These are phyloP conservation scores for Drosera capensis DNA, from an alignment of 148 eudicot species.

Conservation along the genomic window DNA sequence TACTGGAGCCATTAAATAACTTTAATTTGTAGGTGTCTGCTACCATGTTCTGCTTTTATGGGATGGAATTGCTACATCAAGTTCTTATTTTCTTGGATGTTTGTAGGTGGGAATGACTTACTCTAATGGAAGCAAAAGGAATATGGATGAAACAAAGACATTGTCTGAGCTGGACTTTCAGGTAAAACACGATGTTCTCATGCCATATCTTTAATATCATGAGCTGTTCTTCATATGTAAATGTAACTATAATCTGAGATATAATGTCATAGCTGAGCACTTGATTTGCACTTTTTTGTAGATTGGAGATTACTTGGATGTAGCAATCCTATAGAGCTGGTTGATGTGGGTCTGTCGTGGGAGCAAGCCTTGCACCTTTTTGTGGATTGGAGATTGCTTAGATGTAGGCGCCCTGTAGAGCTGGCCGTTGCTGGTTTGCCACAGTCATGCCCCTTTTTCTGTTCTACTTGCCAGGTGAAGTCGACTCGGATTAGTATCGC, in stretches of 20 bases:
- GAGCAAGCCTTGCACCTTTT: not conserved
- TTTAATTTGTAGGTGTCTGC: not conserved
- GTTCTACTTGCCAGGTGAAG: not conserved
- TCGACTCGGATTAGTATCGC: not conserved
- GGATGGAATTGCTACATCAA: not conserved
- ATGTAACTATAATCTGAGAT: not conserved
- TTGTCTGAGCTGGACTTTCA: conserved; percentile 26
- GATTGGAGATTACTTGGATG: conserved; percentile 43
- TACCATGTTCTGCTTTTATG: not conserved
- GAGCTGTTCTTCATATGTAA: not conserved
- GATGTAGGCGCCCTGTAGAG: conserved; percentile 26
- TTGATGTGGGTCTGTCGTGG: not conserved
- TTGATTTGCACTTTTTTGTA: conserved; percentile 1
- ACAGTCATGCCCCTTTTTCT: not conserved
- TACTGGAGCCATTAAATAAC: not conserved
- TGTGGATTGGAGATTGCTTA: conserved; percentile 35
- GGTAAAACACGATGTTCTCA: conserved; percentile 7
- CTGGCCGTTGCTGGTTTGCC: not conserved
- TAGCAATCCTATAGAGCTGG: conserved; percentile 19
- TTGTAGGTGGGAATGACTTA: conserved; percentile 30
- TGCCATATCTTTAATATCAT: not conserved
- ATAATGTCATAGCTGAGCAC: not conserved
- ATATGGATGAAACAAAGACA: conserved; percentile 24
- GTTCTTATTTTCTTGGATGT: not conserved
- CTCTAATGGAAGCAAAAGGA: conserved; percentile 24